Conservation (phyloP, 2,329 filamentous ascomycete species). For the Penicillium sp. region DNA sequence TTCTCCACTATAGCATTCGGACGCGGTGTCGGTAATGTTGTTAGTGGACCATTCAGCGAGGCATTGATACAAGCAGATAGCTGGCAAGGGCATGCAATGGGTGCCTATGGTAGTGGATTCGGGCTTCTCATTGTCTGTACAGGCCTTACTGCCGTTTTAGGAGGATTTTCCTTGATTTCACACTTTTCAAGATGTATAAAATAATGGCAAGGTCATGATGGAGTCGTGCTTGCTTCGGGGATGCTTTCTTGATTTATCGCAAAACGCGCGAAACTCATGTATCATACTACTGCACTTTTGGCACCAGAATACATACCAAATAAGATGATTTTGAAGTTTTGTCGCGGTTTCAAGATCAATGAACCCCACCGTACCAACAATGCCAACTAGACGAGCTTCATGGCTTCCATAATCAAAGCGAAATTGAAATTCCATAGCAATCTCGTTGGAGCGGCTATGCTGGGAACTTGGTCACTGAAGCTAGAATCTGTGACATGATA, state of each 20-base stretch:
- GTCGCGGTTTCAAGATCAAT: no score
- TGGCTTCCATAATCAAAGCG: no score
- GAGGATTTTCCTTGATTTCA: constrained; percentile 35
- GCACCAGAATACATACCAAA: not conserved
- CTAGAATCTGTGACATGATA: constrained; percentile 1
- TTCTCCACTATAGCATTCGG: constrained; percentile 57
- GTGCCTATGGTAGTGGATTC: constrained; percentile 38
- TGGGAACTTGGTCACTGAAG: not conserved
- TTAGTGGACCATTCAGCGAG: constrained; percentile 59
- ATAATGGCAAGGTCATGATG: not conserved
- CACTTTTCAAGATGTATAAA: constrained; percentile 30
- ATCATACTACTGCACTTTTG: not conserved
- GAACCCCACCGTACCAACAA: not conserved
- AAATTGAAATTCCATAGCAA: no score
- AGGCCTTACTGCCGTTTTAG: constrained; percentile 34
- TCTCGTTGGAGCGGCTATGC: not conserved
- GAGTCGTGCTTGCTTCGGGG: not conserved
- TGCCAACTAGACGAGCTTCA: not conserved
- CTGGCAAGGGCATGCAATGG: constrained; percentile 25
- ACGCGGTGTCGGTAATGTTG: constrained; percentile 59
- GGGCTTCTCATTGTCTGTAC: constrained; percentile 40
- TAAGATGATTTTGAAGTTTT: not conserved
- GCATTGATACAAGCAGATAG: constrained; percentile 34
- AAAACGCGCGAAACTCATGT: not conserved
- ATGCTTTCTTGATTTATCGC: not conserved